These are phyloP conservation scores for Trametes polyzona DNA, from an alignment of 1,284 basidiomycete species.

Conservation along the genomic window DNA sequence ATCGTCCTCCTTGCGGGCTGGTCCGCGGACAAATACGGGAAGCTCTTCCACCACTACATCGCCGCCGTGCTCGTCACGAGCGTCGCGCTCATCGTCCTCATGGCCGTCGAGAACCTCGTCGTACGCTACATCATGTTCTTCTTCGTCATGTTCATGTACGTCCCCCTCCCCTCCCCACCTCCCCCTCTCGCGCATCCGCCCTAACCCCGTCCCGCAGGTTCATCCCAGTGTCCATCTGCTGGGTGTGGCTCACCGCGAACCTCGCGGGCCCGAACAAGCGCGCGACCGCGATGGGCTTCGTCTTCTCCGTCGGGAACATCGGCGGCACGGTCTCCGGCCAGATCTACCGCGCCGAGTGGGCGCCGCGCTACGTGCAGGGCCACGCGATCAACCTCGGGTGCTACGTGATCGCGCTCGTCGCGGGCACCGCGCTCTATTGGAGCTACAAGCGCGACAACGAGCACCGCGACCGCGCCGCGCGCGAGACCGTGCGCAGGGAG, in stretches of 20 bases:
- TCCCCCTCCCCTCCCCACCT: background rate
- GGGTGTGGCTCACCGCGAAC: constrained; percentile 37
- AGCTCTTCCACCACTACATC: constrained; percentile 63
- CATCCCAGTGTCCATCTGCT: constrained; percentile 37
- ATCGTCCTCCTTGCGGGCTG: constrained; percentile 31
- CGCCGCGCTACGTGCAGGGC: constrained; percentile 37
- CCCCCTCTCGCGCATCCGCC: background rate
- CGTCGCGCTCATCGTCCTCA: constrained; percentile 66
- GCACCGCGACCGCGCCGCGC: constrained; percentile 27
- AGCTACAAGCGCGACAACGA: constrained; percentile 35
- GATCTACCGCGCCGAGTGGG: constrained; percentile 39
- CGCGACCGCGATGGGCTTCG: constrained; percentile 34
- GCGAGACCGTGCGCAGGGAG: constrained; percentile 11
- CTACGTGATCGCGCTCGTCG: constrained; percentile 32
- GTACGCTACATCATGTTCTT: constrained; percentile 40
- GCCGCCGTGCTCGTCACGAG: constrained; percentile 54
- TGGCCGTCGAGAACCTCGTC: constrained; percentile 43
- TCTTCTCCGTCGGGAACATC: constrained; percentile 37
- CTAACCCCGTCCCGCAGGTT: constrained; percentile 26
- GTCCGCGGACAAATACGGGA: constrained; percentile 40
- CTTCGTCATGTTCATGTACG: constrained; percentile 40
- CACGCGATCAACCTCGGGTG: constrained; percentile 38
- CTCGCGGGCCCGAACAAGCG: constrained; percentile 37
- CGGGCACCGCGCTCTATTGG: constrained; percentile 32
- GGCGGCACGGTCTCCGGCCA: constrained; percentile 36